Base-by-base conservation (phyloP, 495 filamentous ascomycete species). In the Penicillium cataractarum region DNA sequence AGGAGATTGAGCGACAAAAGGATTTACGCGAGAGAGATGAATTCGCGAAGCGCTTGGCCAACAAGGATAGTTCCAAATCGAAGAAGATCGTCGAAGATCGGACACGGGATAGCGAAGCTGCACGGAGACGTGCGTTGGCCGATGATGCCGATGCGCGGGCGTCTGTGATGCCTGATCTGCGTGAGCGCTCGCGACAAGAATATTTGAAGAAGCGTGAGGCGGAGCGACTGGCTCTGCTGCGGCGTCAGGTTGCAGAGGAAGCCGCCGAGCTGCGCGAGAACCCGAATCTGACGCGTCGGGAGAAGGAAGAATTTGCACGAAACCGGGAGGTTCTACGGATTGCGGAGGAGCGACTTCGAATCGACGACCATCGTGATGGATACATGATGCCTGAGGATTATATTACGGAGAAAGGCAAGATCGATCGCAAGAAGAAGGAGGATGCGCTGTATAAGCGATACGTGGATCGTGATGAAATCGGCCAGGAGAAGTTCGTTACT, bases 351-450 rank as follows among this genome's bases (percentile, higher is more conserved):
- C 83, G 95, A 40, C 77, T 93, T 31, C 84, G 86, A 27, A 95
- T 98, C 61, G 94, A 97, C 72, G 94, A 98, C 65, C 86, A 96
- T 68, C 86, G 89, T 19, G 93, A 97, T 80, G 95, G 95, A 6
- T 98, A 97, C 73, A 89, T 90, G 74, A 87, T 99, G 76, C 94
- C 95, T 0, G 93, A 96, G 58, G 92, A 97, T 70, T 96, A 96
- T 66, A 96, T 94, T 60, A 95, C 90, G 2, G 94, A 96, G 75
- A 90, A 92, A 76, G 92, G 91, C 27, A 93, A 96, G 71, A 91
- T 96, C 56, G 90, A 96, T 71, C 86, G 86, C 73, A 93, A 91
- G 74, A 89, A 90, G 77, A 97, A 97, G 72, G 89, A 97, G 67
- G 89, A 94, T 27, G 92, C 91, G 10, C 84, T 97, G 33, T 95